Evolutionary conservation across 2,329 filamentous ascomycete genomes (phyloP).

Genomic region (Didymellaceae sp.): DNA sequence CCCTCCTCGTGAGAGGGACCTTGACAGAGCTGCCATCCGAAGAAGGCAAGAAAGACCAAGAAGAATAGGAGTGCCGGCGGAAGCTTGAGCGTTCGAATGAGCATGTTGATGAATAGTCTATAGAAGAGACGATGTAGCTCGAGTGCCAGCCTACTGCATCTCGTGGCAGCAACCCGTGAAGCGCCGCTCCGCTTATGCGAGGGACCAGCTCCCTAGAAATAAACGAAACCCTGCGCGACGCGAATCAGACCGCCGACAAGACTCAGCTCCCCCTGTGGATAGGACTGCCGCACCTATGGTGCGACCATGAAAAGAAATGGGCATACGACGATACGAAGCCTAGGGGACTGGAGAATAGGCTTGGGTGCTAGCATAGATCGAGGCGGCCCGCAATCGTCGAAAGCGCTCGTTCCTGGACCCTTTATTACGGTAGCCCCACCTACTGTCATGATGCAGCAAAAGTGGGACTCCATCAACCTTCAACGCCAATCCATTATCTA

Average conservation of each 20-base stretch:
- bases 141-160: constrained; percentile 18
- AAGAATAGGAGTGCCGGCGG: constrained; percentile 34
- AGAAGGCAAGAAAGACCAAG: constrained; percentile 38
- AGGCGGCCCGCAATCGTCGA: no score
- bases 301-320: neutral
- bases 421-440: no score
- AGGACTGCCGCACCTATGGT: neutral
- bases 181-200: constrained; percentile 25
- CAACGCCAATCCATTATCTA: no score
- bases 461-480: no score
- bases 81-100: constrained; percentile 33
- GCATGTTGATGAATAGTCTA: constrained; percentile 27
- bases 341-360: no score
- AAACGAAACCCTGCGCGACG: neutral
- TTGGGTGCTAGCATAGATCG: no score
- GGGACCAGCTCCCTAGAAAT: constrained; percentile 22
- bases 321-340: neutral
- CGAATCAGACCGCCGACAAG: constrained; percentile 16
- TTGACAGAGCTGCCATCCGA: constrained; percentile 41
- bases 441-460: no score
- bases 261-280: constrained; percentile 1
- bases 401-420: no score
- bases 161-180: constrained; percentile 20
- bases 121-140: neutral
- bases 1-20: constrained; percentile 24